These are phyloP conservation scores for Pythium biforme DNA, from an alignment of 352 stramenopile species.

Conservation along the genomic window DNA sequence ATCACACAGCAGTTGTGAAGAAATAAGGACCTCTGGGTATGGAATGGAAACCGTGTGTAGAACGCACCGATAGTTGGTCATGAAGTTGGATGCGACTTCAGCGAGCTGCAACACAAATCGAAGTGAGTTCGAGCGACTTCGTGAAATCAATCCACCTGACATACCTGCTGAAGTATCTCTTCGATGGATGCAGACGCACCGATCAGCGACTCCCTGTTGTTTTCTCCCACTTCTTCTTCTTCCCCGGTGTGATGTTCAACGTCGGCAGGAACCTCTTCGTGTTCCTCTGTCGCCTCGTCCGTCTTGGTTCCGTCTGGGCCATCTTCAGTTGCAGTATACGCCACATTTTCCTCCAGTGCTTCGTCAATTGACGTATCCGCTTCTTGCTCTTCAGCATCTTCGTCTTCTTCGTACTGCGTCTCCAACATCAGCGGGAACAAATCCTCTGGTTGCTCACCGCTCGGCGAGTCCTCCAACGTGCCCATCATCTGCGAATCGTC, in stretches of 20 bases:
- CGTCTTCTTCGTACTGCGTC: constrained; percentile 17
- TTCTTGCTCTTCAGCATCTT: constrained; percentile 6
- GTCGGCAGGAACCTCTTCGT: not conserved
- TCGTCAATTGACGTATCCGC: not conserved
- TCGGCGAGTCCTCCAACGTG: constrained; percentile 27
- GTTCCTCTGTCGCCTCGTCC: not conserved
- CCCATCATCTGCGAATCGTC: constrained; percentile 12
- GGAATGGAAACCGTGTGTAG: not conserved
- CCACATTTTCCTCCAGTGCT: not conserved
- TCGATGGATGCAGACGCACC: constrained; percentile 19
- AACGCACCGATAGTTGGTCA: constrained; percentile 24
- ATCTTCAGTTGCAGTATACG: not conserved
- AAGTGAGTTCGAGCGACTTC: not conserved
- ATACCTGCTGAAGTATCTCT: constrained; percentile 22
- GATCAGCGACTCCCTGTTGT: constrained; percentile 1
- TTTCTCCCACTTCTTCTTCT: constrained; percentile 3
- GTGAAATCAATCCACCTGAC: not conserved
- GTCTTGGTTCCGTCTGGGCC: not conserved
- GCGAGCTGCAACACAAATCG: constrained; percentile 20
- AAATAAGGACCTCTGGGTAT: not conserved
- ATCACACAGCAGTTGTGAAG: not conserved
- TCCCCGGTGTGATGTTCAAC: not conserved
- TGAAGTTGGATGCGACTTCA: constrained; percentile 26
- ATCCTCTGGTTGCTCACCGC: not conserved
- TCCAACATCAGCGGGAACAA: constrained; percentile 17